These are phyloP conservation scores for Colletotrichum tamarilloi DNA, from an alignment of 2,329 filamentous ascomycete genomes.

Conservation along the genomic window DNA sequence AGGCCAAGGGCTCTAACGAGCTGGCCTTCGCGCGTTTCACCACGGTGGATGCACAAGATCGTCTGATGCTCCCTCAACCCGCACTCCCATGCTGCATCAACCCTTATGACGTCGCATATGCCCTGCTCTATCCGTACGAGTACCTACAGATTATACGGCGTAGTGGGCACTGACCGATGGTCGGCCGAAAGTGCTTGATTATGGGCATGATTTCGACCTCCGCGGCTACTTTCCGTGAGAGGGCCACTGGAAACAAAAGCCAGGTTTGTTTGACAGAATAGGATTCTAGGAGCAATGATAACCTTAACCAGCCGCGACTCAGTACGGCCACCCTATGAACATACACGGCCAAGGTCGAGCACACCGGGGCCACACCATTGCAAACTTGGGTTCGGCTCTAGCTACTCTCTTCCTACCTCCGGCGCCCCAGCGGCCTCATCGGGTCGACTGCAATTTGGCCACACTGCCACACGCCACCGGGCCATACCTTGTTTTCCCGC, in stretches of 20 bases:
- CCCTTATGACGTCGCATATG: constrained; percentile 28
- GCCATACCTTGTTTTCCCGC: constrained; percentile 14
- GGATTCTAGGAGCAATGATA: constrained; percentile 16
- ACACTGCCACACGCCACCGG: constrained; percentile 9
- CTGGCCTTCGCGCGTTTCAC: constrained; percentile 31
- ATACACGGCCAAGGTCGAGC: not conserved
- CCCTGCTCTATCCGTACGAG: not conserved
- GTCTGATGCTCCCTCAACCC: constrained; percentile 25
- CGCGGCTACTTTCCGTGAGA: constrained; percentile 33
- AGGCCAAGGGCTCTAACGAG: constrained; percentile 9
- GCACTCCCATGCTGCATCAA: not conserved
- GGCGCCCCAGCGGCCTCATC: constrained; percentile 19
- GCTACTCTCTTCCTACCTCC: not conserved
- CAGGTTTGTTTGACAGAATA: constrained; percentile 15
- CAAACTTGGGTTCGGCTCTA: not conserved
- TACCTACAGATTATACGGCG: not conserved
- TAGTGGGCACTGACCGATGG: not conserved
- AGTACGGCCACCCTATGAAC: not conserved
- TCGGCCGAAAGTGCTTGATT: constrained; percentile 12
- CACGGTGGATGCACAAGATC: constrained; percentile 30
- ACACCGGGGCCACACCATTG: not conserved
- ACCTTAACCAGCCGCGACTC: constrained; percentile 30
- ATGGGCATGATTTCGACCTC: constrained; percentile 1
- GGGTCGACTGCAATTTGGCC: constrained; percentile 13
- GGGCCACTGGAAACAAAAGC: not conserved